Percentiles rank a stretch among this genome's conserved stretches.
Conservation (phyloP, 441 rosid species). For the Bruguiera hainesii region DNA sequence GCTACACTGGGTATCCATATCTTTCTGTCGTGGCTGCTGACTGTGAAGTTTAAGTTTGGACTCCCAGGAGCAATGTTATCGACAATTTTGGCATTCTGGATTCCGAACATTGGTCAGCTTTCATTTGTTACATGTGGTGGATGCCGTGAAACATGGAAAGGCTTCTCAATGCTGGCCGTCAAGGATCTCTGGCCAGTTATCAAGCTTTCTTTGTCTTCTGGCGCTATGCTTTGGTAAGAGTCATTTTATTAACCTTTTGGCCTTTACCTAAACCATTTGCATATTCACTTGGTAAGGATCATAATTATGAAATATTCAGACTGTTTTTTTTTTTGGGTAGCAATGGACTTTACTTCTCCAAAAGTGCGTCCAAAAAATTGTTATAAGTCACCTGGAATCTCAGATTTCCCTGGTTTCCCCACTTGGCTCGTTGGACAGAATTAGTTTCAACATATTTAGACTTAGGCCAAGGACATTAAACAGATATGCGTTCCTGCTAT, state of each 20-base stretch:
- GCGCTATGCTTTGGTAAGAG: constrained; percentile 55
- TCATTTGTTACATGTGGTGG: constrained; percentile 55
- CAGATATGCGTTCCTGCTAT: too few relatives aligned
- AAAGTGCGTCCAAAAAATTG: too few relatives aligned
- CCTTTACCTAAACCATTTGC: background rate
- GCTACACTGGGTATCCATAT: constrained; percentile 40
- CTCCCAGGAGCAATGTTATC: constrained; percentile 60
- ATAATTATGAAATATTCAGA: too few relatives aligned
- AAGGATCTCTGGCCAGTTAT: constrained; percentile 41
- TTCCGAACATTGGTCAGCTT: constrained; percentile 67
- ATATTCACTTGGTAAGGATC: too few relatives aligned
- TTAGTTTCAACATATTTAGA: too few relatives aligned
- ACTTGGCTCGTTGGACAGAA: too few relatives aligned
- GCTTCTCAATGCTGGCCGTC: constrained; percentile 50
- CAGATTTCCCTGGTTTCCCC: too few relatives aligned
- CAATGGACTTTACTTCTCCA: too few relatives aligned
- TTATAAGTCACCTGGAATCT: too few relatives aligned
- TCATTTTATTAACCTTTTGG: background rate
- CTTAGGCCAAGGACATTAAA: too few relatives aligned
- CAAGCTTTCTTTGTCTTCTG: constrained; percentile 60
- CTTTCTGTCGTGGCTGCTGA: constrained; percentile 64
- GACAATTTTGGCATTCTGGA: constrained; percentile 58
- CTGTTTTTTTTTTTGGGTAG: too few relatives aligned
- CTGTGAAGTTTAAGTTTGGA: constrained; percentile 46
- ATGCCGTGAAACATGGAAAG: constrained; percentile 71